Base-by-base conservation (phyloP, 495 filamentous ascomycete genomes). In the Saxispiralis lemnorum region DNA sequence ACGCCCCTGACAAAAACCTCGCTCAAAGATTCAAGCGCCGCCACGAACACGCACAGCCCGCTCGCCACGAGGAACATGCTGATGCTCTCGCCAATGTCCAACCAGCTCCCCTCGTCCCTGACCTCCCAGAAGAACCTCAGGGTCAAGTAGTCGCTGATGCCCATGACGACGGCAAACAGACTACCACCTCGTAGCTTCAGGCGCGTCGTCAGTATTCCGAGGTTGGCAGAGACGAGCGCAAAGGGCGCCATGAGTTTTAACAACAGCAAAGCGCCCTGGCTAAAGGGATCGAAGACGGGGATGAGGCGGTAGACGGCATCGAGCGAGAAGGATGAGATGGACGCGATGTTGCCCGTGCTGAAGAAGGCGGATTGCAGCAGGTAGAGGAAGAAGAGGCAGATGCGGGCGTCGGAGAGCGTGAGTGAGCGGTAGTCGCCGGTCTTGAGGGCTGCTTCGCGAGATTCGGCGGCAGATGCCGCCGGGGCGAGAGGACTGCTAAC, bases 101-200 rank as follows among this genome's bases (percentile, higher is more conserved):
- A 63, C 92, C 92, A 99, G 31, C 77, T 84, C 0, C 92, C 89
- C 58, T 96, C 86, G 56, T 99, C 92, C 43, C 76, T 77, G 6
- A 99, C 92, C 57, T 93, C 78, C 71, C 79, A 99, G 61, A 99
- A 99, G 68, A 99, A 99, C 59, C 89, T 85, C 43, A 99, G 67
- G 4, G 92, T 96, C 54, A 96, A 67, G 36, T 94, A 75, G 59
- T 99, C 92, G 39, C 82, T 82, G 38, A 93, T 72, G 13, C 83
- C 78, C 77, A 93, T 93, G 35, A 92, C 84, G 1, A 93, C 61
- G 83, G 94, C 94, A 64, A 95, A 93, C 17, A 99, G 66, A 14
- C 83, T 84, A 38, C 81, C 82, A 7, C 76, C 76, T 4, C 83
- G 79, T 0, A 96, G 78, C 31, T 83, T 79, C 2, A 96, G 65